Base-by-base conservation (phyloP, 2,329 filamentous ascomycete genomes). In the Alternaria sp. region DNA sequence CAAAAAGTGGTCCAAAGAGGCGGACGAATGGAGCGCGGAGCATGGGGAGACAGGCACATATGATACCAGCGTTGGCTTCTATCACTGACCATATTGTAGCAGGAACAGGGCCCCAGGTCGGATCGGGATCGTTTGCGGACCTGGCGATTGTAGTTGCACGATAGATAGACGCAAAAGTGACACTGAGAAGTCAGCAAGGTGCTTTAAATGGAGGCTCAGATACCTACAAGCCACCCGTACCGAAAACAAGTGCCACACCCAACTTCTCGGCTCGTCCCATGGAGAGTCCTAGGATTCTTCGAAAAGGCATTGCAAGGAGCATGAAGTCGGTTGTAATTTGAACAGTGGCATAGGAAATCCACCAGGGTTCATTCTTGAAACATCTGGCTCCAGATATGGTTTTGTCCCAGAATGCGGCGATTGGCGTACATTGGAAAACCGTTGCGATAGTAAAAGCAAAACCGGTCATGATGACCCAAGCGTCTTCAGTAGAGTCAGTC, bases 341-440 rank as follows among this genome's bases (percentile, higher is more conserved):
- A 18, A 59, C 62, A 1, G 61, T 63, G 2, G 68, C 62, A 39
- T 67, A 72, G 2, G 69, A 71, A 8, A 72, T 69, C 69, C 67
- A 72, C 68, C 68, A 69, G 7, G 68, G 65, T 41, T 68, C 61
- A 22, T 70, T 71, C 51, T 66, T 61, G 59, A 77, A 72, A 61
- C 76, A 79, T 51, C 66, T 70, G n/a, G 63, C 72, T 5, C 61
- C 54, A 14, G 59, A 28, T 30, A 76, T 69, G 8, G 58, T 66
- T 26, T 68, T 68, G 51, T 78, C 69, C 76, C 74, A 78, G 36
- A 74, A 75, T 14, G 60, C 68, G 8, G 61, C 55, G 12, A 76
- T 62, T 7, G 76, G 76, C 22, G 70, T 65, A 54, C 76, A 78
- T 46, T 76, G 73, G 43, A 76, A 73, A 24, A 77, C 63, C 2